Conservation (phyloP, 148 eudicot genomes). For the Rhododendron mucronatum region DNA sequence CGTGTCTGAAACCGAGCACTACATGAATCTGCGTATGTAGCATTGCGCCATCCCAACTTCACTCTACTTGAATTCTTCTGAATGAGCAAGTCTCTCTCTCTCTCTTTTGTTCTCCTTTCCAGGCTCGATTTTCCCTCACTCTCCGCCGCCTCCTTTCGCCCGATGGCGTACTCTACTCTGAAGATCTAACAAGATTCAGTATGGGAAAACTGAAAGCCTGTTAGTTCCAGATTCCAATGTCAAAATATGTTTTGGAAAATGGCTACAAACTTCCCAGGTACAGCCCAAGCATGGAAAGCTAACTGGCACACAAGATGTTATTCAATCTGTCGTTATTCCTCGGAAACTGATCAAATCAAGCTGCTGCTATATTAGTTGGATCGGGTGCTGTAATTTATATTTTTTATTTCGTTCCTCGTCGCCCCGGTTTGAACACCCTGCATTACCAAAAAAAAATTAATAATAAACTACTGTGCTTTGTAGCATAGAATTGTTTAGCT, state of each 20-base stretch:
- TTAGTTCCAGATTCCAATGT: not conserved
- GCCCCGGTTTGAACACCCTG: no score
- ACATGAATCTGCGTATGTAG: not conserved
- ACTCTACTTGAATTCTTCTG: not conserved
- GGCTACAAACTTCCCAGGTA: not conserved
- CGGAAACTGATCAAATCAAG: no score
- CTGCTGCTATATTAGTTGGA: no score
- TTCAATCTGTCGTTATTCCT: no score
- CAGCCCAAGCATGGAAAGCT: not conserved
- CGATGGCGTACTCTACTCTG: constrained; percentile 44
- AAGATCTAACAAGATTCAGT: constrained; percentile 36
- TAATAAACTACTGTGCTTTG: not conserved
- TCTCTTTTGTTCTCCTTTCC: not conserved
- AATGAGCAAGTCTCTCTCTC: not conserved
- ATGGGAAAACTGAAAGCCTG: constrained; percentile 24
- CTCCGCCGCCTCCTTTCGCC: constrained; percentile 53
- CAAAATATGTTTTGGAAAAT: not conserved
- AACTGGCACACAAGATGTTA: not conserved
- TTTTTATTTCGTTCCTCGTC: no score
- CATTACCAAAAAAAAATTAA: no score
- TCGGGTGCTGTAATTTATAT: no score
- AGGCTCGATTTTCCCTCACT: constrained; percentile 50
- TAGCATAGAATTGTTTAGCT: not conserved
- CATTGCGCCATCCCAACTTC: not conserved
- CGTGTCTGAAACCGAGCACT: not conserved